Conservation (phyloP, 2,329 filamentous ascomycete genomes). For the Verticillium nubilum region DNA sequence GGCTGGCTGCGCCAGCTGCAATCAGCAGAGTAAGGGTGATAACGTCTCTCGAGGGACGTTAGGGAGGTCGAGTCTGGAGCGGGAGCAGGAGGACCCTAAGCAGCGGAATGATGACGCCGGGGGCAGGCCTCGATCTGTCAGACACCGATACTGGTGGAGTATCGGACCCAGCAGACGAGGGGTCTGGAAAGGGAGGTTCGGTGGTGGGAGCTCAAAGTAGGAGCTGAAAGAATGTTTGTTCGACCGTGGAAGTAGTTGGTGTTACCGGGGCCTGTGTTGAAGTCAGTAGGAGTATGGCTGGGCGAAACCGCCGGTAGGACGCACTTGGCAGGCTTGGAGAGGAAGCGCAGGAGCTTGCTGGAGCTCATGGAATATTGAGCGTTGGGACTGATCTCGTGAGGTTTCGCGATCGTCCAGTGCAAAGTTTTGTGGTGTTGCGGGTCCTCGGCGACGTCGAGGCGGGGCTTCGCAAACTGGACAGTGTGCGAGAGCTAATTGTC, state of each 20-base stretch:
- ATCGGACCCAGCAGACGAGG: slow-evolving; percentile 81
- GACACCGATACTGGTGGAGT: slow-evolving; percentile 81
- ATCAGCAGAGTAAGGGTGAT: slow-evolving; percentile 25
- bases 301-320: slow-evolving; percentile 25
- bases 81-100: slow-evolving; percentile 76
- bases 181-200: slow-evolving; percentile 36
- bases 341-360: slow-evolving; percentile 84
- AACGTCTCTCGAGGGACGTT: slow-evolving; percentile 74
- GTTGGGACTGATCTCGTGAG: background rate
- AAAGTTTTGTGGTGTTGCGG: slow-evolving; percentile 2
- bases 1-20: slow-evolving; percentile 90
- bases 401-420: background rate
- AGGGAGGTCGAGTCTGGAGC: slow-evolving; percentile 83
- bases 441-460: slow-evolving; percentile 18
- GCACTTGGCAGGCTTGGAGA: slow-evolving; percentile 92
- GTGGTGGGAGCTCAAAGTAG: slow-evolving; percentile 7
- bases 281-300: slow-evolving; percentile 1
- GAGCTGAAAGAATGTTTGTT: background rate
- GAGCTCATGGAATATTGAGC: slow-evolving; percentile 70
- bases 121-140: slow-evolving; percentile 57
- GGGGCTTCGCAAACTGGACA: slow-evolving; percentile 11
- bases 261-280: slow-evolving; percentile 52
- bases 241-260: slow-evolving; percentile 30
- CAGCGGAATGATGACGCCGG: slow-evolving; percentile 81
- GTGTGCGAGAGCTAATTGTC: background rate